Conservation (phyloP, 495 filamentous ascomycete genomes). For the Immersiella caudata region DNA sequence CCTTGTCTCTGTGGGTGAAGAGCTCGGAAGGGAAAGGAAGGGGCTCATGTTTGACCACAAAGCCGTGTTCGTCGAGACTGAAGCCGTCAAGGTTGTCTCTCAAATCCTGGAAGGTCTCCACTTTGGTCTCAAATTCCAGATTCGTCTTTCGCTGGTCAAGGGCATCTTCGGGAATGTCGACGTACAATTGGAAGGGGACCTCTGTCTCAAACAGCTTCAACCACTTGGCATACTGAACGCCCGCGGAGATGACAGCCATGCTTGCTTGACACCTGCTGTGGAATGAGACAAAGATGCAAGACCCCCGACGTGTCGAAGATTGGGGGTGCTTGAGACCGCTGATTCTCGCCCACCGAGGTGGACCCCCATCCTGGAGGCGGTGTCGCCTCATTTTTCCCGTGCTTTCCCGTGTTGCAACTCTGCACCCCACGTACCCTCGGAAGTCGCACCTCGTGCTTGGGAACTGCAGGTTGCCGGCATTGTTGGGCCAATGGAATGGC, state of each 20-base stretch:
- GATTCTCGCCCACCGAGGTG: not conserved
- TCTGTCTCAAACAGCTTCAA: not conserved
- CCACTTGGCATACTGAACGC: not conserved
- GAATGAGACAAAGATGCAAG: not conserved
- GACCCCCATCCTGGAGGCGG: not conserved
- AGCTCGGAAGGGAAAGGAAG: not conserved
- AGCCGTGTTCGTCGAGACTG: not conserved
- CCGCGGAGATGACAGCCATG: not conserved
- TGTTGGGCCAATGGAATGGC: not conserved
- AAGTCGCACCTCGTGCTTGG: not conserved
- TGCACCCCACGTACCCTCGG: not conserved
- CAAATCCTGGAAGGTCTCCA: not conserved
- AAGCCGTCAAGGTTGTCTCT: not conserved
- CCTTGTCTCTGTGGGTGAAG: not conserved
- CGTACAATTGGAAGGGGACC: not conserved
- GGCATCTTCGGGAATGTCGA: not conserved
- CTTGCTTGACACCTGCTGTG: not conserved
- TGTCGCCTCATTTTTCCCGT: conserved; percentile 1
- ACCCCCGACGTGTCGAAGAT: not conserved
- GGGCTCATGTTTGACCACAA: not conserved
- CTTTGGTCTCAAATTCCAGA: not conserved
- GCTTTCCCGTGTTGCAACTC: not conserved
- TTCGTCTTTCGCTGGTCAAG: not conserved
- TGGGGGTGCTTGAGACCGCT: not conserved
- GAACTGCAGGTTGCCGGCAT: not conserved